Evolutionary conservation across 768 basidiomycete species (phyloP).

Genomic region (Sarcodon sp.): DNA sequence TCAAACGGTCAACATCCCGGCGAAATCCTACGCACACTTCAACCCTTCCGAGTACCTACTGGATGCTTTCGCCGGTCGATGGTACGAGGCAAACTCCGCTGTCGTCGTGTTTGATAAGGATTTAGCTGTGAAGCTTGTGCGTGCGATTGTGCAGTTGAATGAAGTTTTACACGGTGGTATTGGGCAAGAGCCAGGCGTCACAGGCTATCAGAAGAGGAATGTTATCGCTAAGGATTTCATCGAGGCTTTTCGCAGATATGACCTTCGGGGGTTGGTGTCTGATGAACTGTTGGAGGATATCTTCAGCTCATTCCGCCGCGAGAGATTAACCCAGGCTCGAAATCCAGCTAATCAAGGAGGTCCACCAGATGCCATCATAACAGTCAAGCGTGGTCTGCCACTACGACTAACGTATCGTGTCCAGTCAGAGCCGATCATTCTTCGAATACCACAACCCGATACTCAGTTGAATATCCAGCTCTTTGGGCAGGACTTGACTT

Average conservation of each 20-base stretch:
- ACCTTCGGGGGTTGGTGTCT: conserved; percentile 53
- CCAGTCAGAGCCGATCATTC: conserved; percentile 78
- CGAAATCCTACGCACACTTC: conserved; percentile 21
- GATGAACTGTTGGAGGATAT: conserved; percentile 69
- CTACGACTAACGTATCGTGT: conserved; percentile 73
- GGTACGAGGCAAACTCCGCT: conserved; percentile 81
- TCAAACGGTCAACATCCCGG: conserved; percentile 61
- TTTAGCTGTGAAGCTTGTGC: conserved; percentile 61
- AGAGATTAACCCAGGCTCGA: conserved; percentile 62
- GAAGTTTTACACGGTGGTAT: conserved; percentile 75
- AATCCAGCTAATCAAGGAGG: conserved; percentile 22
- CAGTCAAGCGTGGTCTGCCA: conserved; percentile 65
- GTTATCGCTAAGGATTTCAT: conserved; percentile 72
- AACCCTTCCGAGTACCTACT: conserved; percentile 56
- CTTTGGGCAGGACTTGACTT: conserved; percentile 76
- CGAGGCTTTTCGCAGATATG: conserved; percentile 70
- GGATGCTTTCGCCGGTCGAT: conserved; percentile 75
- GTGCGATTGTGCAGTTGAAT: conserved; percentile 79
- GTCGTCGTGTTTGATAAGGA: conserved; percentile 76
- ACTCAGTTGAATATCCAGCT: conserved; percentile 73
- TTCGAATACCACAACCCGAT: conserved; percentile 80
- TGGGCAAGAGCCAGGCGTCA: conserved; percentile 43
- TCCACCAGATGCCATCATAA: conserved; percentile 41
- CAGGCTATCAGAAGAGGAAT: conserved; percentile 39
- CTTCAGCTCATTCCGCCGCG: conserved; percentile 64